A percentile compares a stretch with the other conserved stretches of the same genome.
These are phyloP conservation scores for Cryptococcus depauperatus DNA, from an alignment of 1,284 basidiomycete genomes.

Conservation along the genomic window DNA sequence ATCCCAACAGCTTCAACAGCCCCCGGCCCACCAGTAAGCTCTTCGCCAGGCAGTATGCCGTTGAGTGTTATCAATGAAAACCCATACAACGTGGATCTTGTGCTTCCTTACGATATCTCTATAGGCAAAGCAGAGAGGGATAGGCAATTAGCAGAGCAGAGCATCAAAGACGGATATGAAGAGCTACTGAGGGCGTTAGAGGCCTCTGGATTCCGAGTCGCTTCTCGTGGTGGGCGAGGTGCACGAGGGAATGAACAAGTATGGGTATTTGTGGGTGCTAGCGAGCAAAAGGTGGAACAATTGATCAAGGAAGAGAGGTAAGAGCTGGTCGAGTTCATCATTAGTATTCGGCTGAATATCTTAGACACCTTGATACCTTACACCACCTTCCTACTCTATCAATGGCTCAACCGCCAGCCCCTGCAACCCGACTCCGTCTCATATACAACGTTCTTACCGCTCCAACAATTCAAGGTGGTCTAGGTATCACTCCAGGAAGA, in stretches of 20 bases:
- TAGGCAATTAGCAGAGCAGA: constrained; percentile 15
- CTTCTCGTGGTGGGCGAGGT: constrained; percentile 21
- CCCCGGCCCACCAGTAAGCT: constrained; percentile 26
- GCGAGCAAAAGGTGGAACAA: constrained; percentile 54
- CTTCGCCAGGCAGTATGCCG: constrained; percentile 10
- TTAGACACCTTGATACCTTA: constrained; percentile 17
- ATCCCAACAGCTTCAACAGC: constrained; percentile 17
- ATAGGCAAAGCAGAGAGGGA: constrained; percentile 10
- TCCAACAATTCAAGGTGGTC: constrained; percentile 60
- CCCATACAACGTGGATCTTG: constrained; percentile 40
- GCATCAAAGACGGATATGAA: constrained; percentile 34
- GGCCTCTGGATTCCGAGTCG: constrained; percentile 32
- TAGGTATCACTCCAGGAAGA: constrained; percentile 64
- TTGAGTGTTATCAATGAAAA: constrained; percentile 19
- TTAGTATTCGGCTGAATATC: not conserved
- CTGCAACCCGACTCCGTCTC: constrained; percentile 56
- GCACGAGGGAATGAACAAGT: constrained; percentile 56
- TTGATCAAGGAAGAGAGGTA: constrained; percentile 69
- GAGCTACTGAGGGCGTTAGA: constrained; percentile 29
- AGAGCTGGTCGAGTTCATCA: constrained; percentile 27
- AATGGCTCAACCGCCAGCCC: constrained; percentile 54
- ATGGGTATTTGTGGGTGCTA: constrained; percentile 70
- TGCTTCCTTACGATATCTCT: constrained; percentile 32
- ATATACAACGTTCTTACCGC: constrained; percentile 68
- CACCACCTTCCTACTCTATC: constrained; percentile 55